Evolutionary conservation across 1,284 basidiomycete species (phyloP).

Genomic region (Quambalaria eucalypti): DNA sequence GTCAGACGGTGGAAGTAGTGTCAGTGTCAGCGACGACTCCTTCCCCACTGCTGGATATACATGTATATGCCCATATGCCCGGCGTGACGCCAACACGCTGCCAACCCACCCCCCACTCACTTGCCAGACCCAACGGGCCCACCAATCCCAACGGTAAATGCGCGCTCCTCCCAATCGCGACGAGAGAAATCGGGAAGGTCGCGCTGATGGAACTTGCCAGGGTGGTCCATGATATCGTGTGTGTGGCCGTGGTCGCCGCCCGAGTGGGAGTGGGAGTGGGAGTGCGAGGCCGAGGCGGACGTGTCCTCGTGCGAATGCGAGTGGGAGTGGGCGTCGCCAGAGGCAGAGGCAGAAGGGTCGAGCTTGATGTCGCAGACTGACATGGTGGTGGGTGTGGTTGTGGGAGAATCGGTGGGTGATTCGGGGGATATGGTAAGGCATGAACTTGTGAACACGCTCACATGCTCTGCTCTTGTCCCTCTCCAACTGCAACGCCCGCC

Average conservation of each 20-base stretch:
- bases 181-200: slow-evolving; percentile 79
- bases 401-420: no score
- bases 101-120: background rate
- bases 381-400: no score
- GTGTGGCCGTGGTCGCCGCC: slow-evolving; percentile 42
- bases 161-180: slow-evolving; percentile 81
- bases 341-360: background rate
- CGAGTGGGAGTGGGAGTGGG: slow-evolving; percentile 18
- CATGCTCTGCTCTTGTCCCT: no score
- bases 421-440: no score
- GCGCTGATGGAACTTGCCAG: slow-evolving; percentile 83
- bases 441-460: no score
- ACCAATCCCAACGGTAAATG: slow-evolving; percentile 64
- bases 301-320: background rate
- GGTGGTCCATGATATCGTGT: slow-evolving; percentile 21
- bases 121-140: background rate
- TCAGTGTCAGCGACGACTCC: background rate
- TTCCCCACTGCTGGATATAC: background rate
- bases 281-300: slow-evolving; percentile 7
- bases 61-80: no score
- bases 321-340: background rate
- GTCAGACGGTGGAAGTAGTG: background rate
- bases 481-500: no score
- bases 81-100: no score
- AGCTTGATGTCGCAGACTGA: slow-evolving; percentile 2